Evolutionary conservation across 805 yeast species (phyloP).

Genomic region (Wickerhamiella kurtzmanii): DNA sequence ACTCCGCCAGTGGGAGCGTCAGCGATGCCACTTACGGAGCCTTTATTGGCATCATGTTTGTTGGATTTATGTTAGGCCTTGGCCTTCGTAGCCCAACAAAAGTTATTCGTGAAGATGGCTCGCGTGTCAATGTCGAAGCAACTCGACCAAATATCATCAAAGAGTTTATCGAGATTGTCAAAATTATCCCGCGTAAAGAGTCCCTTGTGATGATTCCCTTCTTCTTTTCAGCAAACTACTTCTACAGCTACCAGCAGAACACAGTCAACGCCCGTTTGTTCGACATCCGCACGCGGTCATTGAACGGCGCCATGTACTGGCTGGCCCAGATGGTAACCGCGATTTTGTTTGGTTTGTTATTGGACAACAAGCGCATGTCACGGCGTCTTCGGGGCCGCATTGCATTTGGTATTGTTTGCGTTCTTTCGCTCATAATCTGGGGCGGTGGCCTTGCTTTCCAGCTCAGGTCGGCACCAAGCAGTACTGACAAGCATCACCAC

Average conservation of each 20-base stretch:
- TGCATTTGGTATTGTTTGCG: constrained; percentile 30
- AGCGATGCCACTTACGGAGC: constrained; percentile 41
- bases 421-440: constrained; percentile 38
- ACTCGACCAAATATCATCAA: constrained; percentile 27
- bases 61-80: constrained; percentile 30
- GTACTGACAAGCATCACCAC: constrained; percentile 27
- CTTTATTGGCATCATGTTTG: constrained; percentile 38
- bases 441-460: constrained; percentile 46
- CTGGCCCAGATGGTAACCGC: constrained; percentile 48
- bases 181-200: constrained; percentile 28
- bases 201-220: constrained; percentile 43
- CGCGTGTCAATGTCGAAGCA: constrained; percentile 3
- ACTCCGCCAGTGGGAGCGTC: constrained; percentile 27
- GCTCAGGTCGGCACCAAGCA: constrained; percentile 16
- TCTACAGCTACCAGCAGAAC: constrained; percentile 52
- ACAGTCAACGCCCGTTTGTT: constrained; percentile 43
- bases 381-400: constrained; percentile 35
- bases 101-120: constrained; percentile 11
- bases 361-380: constrained; percentile 31
- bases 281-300: constrained; percentile 45
- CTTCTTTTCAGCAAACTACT: constrained; percentile 53
- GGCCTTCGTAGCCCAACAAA: constrained; percentile 7
- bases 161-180: constrained; percentile 30
- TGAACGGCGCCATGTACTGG: constrained; percentile 51
- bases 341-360: constrained; percentile 32